Evolutionary conservation across 2,329 filamentous ascomycete genomes (phyloP), one percentile per base, ranked within the genome.

Genomic region (Dactylonectria estremocensis): DNA sequence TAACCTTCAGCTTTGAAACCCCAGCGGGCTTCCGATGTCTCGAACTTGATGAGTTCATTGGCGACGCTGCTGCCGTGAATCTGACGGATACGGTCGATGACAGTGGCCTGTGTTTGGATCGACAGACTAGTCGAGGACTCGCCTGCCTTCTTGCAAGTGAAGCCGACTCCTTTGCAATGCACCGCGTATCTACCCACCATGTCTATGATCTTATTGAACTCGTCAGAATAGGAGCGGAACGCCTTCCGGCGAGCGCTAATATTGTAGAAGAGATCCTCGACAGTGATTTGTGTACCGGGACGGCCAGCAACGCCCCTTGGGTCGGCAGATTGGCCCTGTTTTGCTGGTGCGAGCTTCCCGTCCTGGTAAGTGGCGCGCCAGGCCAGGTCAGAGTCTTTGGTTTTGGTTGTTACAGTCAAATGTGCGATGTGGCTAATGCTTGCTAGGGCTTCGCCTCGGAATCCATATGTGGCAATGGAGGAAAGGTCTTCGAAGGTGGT

Each of bases 341-440:
- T 98, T 10, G 93, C 85, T 14, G 95, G 91, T 7, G 90, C 88
- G 50, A 98, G 87, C 72, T 91, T 93, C 14, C 96, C 95, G 77
- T 93, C 91, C 20, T 93, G 89, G 78, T 97, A 99, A 72, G 93
- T 90, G 22, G 95, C 95, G 78, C 93, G 91, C 93, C 93, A 99
- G 16, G 96, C 96, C 81, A 94, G 93, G 73, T 90, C 91, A 0
- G 95, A 97, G 49, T 94, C 91, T 66, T 93, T 92, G 1, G 95
- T 98, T 80, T 95, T 97, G 8, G 97, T 99, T 1, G 95, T 98
- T 49, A 99, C 94, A 4, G 92, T 94, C 22, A 99, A 87, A 83
- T 99, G 97, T 37, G 97, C 95, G 75, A 99, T 98, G 79, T 99
- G 96, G 78, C 95, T 98, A 80, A 99, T 99, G 82, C 96, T 98